Conservation (phyloP, 179 eudicot species). For the Silene coronaria region DNA sequence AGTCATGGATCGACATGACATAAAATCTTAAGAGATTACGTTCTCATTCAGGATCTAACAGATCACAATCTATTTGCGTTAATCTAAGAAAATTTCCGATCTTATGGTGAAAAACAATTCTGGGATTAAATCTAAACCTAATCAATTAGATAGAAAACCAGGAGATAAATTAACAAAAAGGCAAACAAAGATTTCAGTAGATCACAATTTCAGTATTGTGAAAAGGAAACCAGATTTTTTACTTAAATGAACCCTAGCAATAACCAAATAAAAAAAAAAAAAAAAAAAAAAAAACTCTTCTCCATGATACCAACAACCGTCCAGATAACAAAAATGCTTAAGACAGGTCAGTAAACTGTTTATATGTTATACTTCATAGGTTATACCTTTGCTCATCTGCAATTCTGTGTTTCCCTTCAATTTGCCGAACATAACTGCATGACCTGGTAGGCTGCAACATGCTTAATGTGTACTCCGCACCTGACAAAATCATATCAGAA, state of each 20-base stretch:
- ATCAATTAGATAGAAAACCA: background rate
- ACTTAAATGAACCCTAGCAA: background rate
- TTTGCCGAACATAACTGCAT: background rate
- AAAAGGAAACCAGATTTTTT: conserved; percentile 2
- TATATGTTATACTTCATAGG: background rate
- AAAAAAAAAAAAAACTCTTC: no score
- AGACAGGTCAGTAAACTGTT: background rate
- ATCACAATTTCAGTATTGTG: background rate
- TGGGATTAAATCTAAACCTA: background rate
- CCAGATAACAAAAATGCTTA: background rate
- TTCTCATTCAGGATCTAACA: background rate
- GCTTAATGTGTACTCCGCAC: background rate
- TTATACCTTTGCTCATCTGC: background rate
- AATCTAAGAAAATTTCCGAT: background rate
- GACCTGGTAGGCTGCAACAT: background rate
- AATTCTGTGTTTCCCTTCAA: background rate
- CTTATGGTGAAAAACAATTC: background rate
- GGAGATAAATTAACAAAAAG: background rate
- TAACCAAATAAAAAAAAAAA: background rate
- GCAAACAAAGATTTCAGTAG: background rate
- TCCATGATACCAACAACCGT: background rate
- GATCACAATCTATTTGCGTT: background rate
- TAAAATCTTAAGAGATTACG: background rate
- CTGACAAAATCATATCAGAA: background rate
- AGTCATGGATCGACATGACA: background rate